Percentiles rank a stretch among this genome's conserved stretches.
Evolutionary conservation across 768 basidiomycete species (phyloP).

Genomic region (Rhodotorula kratochvilovae): DNA sequence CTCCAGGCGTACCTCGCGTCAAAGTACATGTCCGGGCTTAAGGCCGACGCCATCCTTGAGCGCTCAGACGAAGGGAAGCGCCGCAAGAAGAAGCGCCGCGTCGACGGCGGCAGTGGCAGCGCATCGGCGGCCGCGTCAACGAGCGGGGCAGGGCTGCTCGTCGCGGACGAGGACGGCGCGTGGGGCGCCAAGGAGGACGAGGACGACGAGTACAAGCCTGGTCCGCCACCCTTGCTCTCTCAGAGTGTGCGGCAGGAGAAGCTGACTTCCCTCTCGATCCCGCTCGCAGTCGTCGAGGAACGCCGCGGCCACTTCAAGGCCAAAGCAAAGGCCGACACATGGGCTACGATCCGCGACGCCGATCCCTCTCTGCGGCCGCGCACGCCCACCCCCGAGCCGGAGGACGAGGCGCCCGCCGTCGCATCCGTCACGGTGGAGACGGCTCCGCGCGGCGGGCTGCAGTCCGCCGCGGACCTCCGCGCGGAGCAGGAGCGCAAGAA

Average conservation of each 20-base stretch:
- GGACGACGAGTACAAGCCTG: slow-evolving; percentile 47
- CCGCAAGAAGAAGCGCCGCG: slow-evolving; percentile 65
- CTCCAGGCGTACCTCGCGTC: slow-evolving; percentile 79
- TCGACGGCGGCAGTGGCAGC: slow-evolving; percentile 37
- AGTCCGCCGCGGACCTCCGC: slow-evolving; percentile 65
- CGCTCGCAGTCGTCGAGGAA: slow-evolving; percentile 31
- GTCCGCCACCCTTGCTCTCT: slow-evolving; percentile 35
- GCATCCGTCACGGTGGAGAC: slow-evolving; percentile 26
- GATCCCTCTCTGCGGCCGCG: slow-evolving; percentile 8
- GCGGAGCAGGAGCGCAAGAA: slow-evolving; percentile 49
- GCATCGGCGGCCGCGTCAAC: slow-evolving; percentile 42
- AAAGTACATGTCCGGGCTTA: slow-evolving; percentile 94
- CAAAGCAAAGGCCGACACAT: slow-evolving; percentile 20
- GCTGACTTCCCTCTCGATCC: not conserved
- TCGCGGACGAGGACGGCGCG: slow-evolving; percentile 48
- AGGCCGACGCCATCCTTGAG: slow-evolving; percentile 88
- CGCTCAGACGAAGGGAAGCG: slow-evolving; percentile 51
- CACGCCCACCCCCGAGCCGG: slow-evolving; percentile 17
- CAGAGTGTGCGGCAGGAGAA: accelerated
- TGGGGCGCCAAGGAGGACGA: slow-evolving; percentile 39
- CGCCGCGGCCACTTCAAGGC: slow-evolving; percentile 36
- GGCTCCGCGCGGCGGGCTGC: slow-evolving; percentile 61
- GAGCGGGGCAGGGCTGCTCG: slow-evolving; percentile 38
- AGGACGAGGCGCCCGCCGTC: slow-evolving; percentile 41
- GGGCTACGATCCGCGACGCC: slow-evolving; percentile 29